Evolutionary conservation across 495 filamentous ascomycete species (phyloP).

Genomic region (Cercophora sp.): DNA sequence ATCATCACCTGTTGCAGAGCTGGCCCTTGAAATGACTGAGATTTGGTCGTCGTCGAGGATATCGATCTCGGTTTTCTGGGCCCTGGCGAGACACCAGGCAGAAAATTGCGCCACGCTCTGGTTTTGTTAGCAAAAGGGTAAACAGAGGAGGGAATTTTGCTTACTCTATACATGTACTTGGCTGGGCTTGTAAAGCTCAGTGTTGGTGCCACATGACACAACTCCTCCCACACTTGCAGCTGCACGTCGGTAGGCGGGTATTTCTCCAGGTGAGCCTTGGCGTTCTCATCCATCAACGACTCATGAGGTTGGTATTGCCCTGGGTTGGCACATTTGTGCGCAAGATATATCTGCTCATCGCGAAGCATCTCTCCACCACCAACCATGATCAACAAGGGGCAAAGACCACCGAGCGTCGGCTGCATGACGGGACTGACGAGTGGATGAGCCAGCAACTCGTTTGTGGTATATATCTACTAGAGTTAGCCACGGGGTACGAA

Average conservation of each 20-base stretch:
- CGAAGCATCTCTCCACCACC: constrained; percentile 85
- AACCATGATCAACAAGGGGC: constrained; percentile 77
- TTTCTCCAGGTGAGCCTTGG: constrained; percentile 55
- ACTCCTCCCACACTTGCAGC: constrained; percentile 92
- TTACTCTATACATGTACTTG: constrained; percentile 74
- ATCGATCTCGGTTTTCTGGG: constrained; percentile 73
- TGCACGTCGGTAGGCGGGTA: constrained; percentile 86
- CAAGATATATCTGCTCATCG: constrained; percentile 92
- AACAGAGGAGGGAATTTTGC: too few relatives aligned
- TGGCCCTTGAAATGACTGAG: constrained; percentile 65
- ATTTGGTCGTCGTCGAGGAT: constrained; percentile 75
- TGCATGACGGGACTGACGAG: constrained; percentile 86
- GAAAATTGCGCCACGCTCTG: constrained; percentile 87
- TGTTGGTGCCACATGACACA: constrained; percentile 88
- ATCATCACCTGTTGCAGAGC: constrained; percentile 42
- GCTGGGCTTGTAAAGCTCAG: constrained; percentile 90
- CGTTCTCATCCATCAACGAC: constrained; percentile 57
- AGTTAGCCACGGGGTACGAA: too few relatives aligned
- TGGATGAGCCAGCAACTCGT: constrained; percentile 79
- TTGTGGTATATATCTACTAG: constrained; percentile 84
- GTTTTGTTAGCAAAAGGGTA: too few relatives aligned
- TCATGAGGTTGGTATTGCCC: constrained; percentile 65
- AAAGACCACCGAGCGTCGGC: constrained; percentile 80
- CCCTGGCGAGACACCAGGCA: constrained; percentile 80
- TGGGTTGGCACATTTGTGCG: constrained; percentile 88